Percentiles rank a stretch among this genome's conserved stretches.
These are phyloP conservation scores for Trematosphaeria pertusa DNA, from an alignment of 2,329 filamentous ascomycete genomes.

Conservation along the genomic window DNA sequence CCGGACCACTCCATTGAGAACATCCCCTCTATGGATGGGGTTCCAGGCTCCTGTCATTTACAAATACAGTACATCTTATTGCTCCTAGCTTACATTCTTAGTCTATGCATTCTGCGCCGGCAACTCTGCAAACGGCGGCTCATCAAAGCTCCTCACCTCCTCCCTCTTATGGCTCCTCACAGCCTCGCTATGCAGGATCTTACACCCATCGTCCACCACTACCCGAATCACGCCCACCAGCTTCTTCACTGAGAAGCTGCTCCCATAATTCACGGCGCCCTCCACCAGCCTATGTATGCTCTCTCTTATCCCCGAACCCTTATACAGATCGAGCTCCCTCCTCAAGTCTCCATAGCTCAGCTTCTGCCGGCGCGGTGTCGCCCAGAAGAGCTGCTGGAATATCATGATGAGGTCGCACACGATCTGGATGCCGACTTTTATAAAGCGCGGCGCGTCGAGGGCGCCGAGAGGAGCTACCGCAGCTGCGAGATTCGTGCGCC, in stretches of 20 bases:
- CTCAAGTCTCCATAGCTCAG: background rate
- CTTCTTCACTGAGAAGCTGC: background rate
- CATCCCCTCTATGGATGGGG: too few relatives aligned
- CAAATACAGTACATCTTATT: too few relatives aligned
- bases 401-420: conserved; percentile 7
- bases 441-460: background rate
- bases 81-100: too few relatives aligned
- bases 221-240: background rate
- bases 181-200: background rate
- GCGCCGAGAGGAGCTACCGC: background rate
- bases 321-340: conserved; percentile 1
- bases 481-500: background rate
- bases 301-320: background rate
- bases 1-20: too few relatives aligned
- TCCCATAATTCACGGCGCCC: background rate
- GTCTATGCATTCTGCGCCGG: background rate
- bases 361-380: conserved; percentile 3
- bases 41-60: too few relatives aligned
- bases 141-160: background rate
- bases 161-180: background rate
- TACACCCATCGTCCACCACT: background rate
- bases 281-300: conserved; percentile 1
- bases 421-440: conserved; percentile 4
- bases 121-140: conserved; percentile 7
- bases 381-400: conserved; percentile 7